Base-by-base conservation (phyloP, 768 basidiomycete species). In the Xanthoconium stramineum region DNA sequence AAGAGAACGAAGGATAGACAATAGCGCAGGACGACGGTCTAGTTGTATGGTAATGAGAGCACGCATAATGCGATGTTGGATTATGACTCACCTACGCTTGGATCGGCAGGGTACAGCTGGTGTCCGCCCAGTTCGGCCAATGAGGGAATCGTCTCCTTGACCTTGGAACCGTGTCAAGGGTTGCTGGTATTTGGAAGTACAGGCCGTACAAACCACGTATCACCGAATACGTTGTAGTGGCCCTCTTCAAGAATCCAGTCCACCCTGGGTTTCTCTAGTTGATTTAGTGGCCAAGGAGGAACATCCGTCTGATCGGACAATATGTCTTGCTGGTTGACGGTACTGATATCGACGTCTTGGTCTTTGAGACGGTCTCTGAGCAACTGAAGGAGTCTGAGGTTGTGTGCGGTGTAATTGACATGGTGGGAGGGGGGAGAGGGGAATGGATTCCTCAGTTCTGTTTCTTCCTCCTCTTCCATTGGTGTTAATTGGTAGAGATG, bases 161-260 rank as follows among this genome's bases (percentile, higher is more conserved):
- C 83, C 90, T 93, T 39, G 36, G 48, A 49, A 56, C 29, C n/a
- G 35, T 15, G 63, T 68, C 17, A 61, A 61, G 52, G 50, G 50
- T 52, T 58, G 62, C 43, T 60, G 40, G 42, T 43, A 45, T 33
- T 33, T 52, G 47, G 30, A 60, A 47, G 62, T 35, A 49, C 42
- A 12, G 19, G 63, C 69, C 89, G 72, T 75, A 94, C 91, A 83
- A 88, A 88, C 89, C 91, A 96, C 64, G 80, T 80, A 69, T 94
- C 90, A n/a, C 91, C 92, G 72, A 88, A 96, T 15, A 86, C 87
- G 50, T 82, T 81, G 69, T 92, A 96, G 58, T 83, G 77, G 1
- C 88, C 87, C 58, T 91, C 91, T 61, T 94, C 89, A 2, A 91
- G 77, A 50, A 96, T 89, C 92, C 93, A 94, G 65, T 94, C 93